Evolutionary conservation across 331 rosid species (phyloP).

Genomic region (Cucumis variabilis): DNA sequence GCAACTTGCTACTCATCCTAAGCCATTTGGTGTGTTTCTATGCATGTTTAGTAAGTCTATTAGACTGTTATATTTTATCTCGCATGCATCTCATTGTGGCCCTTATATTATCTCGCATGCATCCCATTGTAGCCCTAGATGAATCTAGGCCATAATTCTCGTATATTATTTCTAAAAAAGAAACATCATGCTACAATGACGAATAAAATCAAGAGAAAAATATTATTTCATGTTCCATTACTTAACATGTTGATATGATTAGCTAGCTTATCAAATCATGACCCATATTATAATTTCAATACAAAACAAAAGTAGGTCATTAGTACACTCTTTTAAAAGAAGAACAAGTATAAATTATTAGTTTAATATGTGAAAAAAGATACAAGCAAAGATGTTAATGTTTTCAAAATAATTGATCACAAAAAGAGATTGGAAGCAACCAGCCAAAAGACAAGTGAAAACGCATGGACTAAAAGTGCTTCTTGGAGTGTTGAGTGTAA

Average conservation of each 20-base stretch:
- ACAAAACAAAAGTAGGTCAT: background rate
- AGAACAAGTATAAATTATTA: background rate
- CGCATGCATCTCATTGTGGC: too few relatives aligned
- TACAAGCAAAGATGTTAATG: background rate
- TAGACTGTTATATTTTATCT: too few relatives aligned
- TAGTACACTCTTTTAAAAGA: background rate
- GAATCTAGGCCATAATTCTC: background rate
- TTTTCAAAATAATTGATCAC: constrained; percentile 14
- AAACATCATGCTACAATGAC: too few relatives aligned
- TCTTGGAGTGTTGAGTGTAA: background rate
- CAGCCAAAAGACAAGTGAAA: constrained; percentile 20
- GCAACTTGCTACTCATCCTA: too few relatives aligned
- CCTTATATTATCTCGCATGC: too few relatives aligned
- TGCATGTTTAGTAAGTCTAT: too few relatives aligned
- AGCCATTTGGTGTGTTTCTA: too few relatives aligned
- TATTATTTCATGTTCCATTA: too few relatives aligned
- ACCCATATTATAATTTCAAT: background rate
- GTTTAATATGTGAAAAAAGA: background rate
- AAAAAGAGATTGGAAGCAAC: background rate
- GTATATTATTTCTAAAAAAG: background rate
- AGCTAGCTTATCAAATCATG: background rate
- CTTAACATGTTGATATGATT: too few relatives aligned
- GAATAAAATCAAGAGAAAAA: too few relatives aligned
- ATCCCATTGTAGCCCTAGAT: background rate
- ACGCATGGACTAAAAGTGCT: constrained; percentile 28